phyloP scores from a whole-genome alignment of 1,284 basidiomycete genomes.

The Moesziomyces parantarcticus region DNA sequence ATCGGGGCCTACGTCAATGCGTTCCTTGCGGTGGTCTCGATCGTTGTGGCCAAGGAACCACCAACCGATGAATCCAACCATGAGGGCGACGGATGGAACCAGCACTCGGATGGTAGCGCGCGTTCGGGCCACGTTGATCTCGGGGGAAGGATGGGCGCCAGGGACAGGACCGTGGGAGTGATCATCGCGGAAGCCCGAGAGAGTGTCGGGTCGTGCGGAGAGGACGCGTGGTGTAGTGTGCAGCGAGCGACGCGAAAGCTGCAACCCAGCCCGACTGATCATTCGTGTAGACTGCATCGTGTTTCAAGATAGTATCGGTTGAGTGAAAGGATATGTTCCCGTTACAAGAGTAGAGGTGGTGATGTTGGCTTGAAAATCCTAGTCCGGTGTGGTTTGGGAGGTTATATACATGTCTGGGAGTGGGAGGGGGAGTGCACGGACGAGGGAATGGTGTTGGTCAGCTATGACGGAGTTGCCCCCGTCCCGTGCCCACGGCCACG shows the following conservation, averaged over 20 bases:
- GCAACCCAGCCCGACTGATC: conserved; percentile 14
- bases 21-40: conserved; percentile 31
- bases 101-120: conserved; percentile 43
- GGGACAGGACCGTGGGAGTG: conserved; percentile 32
- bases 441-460: background rate
- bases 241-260: conserved; percentile 2
- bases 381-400: background rate
- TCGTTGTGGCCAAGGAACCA: conserved; percentile 52
- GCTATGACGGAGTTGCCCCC: background rate
- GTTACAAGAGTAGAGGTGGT: too few relatives aligned
- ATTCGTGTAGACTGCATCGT: conserved; percentile 26
- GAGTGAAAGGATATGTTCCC: too few relatives aligned
- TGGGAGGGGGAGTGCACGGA: background rate
- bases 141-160: conserved; percentile 36
- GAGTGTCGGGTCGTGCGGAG: conserved; percentile 41
- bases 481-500: too few relatives aligned
- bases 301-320: too few relatives aligned
- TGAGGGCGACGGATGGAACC: conserved; percentile 37
- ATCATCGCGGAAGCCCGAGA: conserved; percentile 32
- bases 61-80: conserved; percentile 47
- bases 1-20: conserved; percentile 40
- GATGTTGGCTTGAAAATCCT: too few relatives aligned
- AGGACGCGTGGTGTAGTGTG: conserved; percentile 17
- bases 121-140: conserved; percentile 40
- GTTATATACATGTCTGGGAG: background rate